Evolutionary conservation across 495 filamentous ascomycete species (phyloP).

Genomic region (Cudoniella acicularis): DNA sequence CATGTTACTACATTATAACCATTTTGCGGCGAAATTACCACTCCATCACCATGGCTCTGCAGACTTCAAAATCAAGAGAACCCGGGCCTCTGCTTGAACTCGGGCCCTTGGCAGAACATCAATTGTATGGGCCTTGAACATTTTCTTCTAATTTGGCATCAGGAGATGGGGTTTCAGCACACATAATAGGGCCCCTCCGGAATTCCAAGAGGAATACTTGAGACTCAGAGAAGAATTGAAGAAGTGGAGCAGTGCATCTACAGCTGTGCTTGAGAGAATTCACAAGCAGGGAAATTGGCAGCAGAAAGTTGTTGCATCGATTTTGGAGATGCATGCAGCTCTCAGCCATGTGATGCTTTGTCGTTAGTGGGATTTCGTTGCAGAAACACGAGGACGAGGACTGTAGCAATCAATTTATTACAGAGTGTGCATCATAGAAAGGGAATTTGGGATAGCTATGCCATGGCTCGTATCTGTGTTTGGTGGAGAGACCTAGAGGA

Average conservation of each 20-base stretch:
- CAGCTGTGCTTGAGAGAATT: neutral
- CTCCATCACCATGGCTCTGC: slow-evolving; percentile 4
- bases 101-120: neutral
- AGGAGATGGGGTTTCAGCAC: neutral
- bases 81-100: too few relatives aligned
- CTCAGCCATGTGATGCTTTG: neutral
- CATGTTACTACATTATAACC: slow-evolving; percentile 8
- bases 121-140: neutral
- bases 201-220: neutral
- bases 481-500: slow-evolving; percentile 4
- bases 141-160: neutral
- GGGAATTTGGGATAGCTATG: slow-evolving; percentile 36
- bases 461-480: neutral
- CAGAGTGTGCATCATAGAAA: slow-evolving; percentile 29
- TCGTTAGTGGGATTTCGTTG: neutral
- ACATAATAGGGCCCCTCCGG: neutral
- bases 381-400: neutral
- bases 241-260: neutral
- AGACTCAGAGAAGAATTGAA: neutral
- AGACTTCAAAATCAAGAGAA: neutral
- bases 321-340: neutral
- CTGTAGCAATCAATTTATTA: slow-evolving; percentile 2
- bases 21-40: slow-evolving; percentile 20
- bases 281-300: neutral
- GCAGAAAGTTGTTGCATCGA: neutral